These are phyloP conservation scores for Harringtonia lauricola DNA, from an alignment of 2,329 filamentous ascomycete species.

Conservation along the genomic window DNA sequence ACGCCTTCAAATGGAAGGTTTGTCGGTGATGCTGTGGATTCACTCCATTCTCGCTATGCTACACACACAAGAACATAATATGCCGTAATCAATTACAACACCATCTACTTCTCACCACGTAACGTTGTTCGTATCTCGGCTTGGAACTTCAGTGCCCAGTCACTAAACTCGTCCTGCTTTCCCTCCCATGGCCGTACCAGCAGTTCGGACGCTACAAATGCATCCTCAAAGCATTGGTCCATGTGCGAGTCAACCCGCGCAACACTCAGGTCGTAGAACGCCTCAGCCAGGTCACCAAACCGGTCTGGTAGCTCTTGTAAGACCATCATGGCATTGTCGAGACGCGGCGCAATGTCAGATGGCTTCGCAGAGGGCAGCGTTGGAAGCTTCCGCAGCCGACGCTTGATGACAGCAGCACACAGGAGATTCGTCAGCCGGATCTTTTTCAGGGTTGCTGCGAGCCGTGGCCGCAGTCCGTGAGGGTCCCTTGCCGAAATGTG, in stretches of 20 bases:
- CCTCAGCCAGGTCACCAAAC: constrained; percentile 58
- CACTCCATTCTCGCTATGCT: not conserved
- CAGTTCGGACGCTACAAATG: constrained; percentile 43
- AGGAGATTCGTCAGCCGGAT: constrained; percentile 57
- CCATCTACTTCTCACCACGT: not conserved
- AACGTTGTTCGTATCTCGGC: constrained; percentile 5
- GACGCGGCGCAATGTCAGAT: constrained; percentile 23
- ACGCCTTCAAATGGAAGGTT: too few species aligned
- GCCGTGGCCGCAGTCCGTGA: constrained; percentile 50
- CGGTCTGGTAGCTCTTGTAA: constrained; percentile 52
- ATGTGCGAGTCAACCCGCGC: constrained; percentile 46
- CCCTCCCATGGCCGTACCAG: constrained; percentile 52
- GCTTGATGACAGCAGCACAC: constrained; percentile 59
- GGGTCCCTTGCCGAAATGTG: constrained; percentile 55
- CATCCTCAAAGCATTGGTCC: constrained; percentile 48
- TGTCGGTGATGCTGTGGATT: too few species aligned
- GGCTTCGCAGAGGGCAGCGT: constrained; percentile 21
- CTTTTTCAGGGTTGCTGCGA: constrained; percentile 53
- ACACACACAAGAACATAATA: not conserved
- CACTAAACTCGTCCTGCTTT: constrained; percentile 62
- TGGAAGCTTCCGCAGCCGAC: constrained; percentile 52
- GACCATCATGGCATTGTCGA: constrained; percentile 45
- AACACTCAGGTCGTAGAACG: constrained; percentile 60
- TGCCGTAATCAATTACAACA: too few species aligned
- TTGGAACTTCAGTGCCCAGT: constrained; percentile 57